Percentiles rank a stretch among this genome's conserved stretches.
Evolutionary conservation across 345 rosid species (phyloP).

Genomic region (Gossypium thurberi): DNA sequence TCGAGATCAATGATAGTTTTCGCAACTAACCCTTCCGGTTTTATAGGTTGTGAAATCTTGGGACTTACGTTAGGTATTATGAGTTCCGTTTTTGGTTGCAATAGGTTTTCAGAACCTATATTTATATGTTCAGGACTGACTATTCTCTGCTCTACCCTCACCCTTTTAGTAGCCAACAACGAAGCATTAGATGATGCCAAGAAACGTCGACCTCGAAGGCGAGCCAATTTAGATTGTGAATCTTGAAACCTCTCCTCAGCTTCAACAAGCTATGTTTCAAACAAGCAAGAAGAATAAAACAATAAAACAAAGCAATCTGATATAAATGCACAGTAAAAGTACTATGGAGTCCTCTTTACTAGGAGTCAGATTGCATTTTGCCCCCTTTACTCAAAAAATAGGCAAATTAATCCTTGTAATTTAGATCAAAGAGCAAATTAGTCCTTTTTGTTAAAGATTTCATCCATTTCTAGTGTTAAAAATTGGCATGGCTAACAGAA

Average conservation of each 20-base stretch:
- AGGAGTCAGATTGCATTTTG: too few relatives aligned
- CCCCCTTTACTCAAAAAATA: too few relatives aligned
- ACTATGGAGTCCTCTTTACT: too few relatives aligned
- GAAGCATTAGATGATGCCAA: conserved; percentile 20
- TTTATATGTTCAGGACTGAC: conserved; percentile 22
- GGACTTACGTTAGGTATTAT: conserved; percentile 40
- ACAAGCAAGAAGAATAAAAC: background rate
- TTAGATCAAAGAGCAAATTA: too few relatives aligned
- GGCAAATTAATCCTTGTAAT: too few relatives aligned
- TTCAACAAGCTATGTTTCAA: conserved; percentile 47
- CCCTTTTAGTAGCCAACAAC: conserved; percentile 13
- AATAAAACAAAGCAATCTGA: background rate
- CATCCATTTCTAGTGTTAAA: too few relatives aligned
- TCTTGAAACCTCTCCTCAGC: conserved; percentile 53
- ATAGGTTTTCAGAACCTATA: conserved; percentile 22
- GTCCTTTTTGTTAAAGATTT: too few relatives aligned
- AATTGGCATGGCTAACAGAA: too few relatives aligned
- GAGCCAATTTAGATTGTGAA: conserved; percentile 49
- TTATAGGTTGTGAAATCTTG: conserved; percentile 28
- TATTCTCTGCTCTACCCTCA: conserved; percentile 29
- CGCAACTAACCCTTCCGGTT: conserved; percentile 20
- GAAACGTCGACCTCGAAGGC: conserved; percentile 37
- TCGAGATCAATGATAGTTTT: conserved; percentile 23
- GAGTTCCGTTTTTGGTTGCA: conserved; percentile 37
- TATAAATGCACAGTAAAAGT: background rate